Conservation (phyloP, 371 early-diverging fungal genomes). For the Circinella minor region DNA sequence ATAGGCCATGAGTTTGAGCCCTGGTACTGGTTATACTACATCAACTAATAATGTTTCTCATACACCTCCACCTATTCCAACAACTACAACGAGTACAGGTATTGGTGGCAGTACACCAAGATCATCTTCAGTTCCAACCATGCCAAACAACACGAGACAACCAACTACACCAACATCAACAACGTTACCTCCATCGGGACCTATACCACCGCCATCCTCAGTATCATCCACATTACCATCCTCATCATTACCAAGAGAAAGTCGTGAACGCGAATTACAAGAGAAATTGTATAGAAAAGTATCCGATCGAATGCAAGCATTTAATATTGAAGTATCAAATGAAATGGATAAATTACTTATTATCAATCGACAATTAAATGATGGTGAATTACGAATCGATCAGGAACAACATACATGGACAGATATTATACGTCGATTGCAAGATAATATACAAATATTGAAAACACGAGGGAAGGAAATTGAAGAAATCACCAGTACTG, state of each 20-base stretch:
- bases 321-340: conserved; percentile 47
- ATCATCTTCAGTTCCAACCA: conserved; percentile 32
- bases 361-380: conserved; percentile 65
- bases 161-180: conserved; percentile 8
- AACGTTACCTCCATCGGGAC: not conserved
- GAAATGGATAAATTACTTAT: conserved; percentile 63
- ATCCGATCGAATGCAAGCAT: conserved; percentile 45
- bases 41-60: not conserved
- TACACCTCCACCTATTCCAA: conserved; percentile 19
- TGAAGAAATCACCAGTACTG: conserved; percentile 52
- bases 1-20: conserved; percentile 38
- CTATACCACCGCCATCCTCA: conserved; percentile 11
- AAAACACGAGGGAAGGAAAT: conserved; percentile 59
- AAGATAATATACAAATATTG: conserved; percentile 65
- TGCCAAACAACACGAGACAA: not conserved
- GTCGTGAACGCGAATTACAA: conserved; percentile 20
- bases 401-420: conserved; percentile 58
- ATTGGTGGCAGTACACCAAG: conserved; percentile 13
- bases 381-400: conserved; percentile 65
- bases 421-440: conserved; percentile 58
- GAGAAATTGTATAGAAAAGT: conserved; percentile 47
- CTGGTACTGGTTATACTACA: conserved; percentile 9
- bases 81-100: conserved; percentile 10
- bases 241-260: conserved; percentile 8
- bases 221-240: conserved; percentile 6